These are phyloP conservation scores for Haemoproteus tartakovskyi DNA, from an alignment of 169 alveolate genomes.

Conservation along the genomic window DNA sequence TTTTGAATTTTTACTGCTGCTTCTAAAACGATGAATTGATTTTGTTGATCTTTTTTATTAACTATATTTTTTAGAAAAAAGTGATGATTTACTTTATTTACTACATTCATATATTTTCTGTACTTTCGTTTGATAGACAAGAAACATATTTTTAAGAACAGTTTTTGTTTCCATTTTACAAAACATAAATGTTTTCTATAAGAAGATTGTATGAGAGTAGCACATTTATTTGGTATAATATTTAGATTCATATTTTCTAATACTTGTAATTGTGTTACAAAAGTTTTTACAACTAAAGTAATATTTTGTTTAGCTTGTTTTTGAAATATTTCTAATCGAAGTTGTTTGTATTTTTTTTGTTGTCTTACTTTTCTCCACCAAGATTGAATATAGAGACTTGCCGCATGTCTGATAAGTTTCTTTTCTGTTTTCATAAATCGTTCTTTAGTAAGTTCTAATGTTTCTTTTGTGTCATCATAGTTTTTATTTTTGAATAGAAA, in stretches of 20 bases:
- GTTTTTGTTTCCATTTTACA: slow-evolving; percentile 21
- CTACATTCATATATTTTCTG: slow-evolving; percentile 9
- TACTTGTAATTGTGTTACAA: slow-evolving; percentile 25
- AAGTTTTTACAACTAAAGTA: slow-evolving; percentile 20
- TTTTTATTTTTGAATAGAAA: slow-evolving; percentile 30
- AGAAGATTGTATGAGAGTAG: slow-evolving; percentile 31
- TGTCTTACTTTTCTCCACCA: slow-evolving; percentile 63
- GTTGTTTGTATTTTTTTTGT: slow-evolving; percentile 40
- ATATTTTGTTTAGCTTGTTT: slow-evolving; percentile 35
- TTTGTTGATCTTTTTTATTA: slow-evolving; percentile 20
- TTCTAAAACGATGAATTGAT: slow-evolving; percentile 36
- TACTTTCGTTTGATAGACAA: slow-evolving; percentile 61
- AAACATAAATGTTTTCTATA: slow-evolving; percentile 48
- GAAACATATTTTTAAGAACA: slow-evolving; percentile 55
- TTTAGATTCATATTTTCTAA: slow-evolving; percentile 22
- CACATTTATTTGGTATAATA: slow-evolving; percentile 50
- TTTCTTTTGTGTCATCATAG: slow-evolving; percentile 32
- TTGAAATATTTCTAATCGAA: slow-evolving; percentile 21
- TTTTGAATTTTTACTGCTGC: slow-evolving; percentile 61
- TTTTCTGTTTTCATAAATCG: slow-evolving; percentile 49
- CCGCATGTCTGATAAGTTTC: slow-evolving; percentile 44
- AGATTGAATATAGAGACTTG: slow-evolving; percentile 59
- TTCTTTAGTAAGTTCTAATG: slow-evolving; percentile 27
- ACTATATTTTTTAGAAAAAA: slow-evolving; percentile 50
- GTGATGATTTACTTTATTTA: slow-evolving; percentile 47